Evolutionary conservation across 228 moss, liverwort and hornwort species (phyloP), one percentile per base, ranked within the genome.

Genomic region (Sphagnum fallax): DNA sequence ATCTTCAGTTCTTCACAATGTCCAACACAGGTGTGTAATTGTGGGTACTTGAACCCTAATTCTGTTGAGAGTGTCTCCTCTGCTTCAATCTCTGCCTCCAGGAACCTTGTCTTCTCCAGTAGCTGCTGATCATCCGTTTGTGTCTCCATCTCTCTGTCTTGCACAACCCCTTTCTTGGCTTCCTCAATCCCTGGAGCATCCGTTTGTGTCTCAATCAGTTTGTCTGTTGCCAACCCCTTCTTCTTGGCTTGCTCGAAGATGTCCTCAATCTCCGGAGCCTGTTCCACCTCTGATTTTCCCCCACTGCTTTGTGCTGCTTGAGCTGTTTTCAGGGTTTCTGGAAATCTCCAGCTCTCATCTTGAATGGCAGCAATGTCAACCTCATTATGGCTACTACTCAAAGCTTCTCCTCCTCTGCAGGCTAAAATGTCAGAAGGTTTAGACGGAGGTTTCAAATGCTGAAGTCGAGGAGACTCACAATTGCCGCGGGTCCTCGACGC

Each of bases 1-100:
- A 63, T 78, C 60, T 70, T 83, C 60, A 78, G 70, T 75, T 83
- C 87, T 50, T 83, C 72, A 70, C 82, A 87, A 70, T 81, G 76
- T 12, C 50, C 76, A 57, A 66, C 83, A 65, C 87, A 87, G 57
- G 62, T 61, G 32, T 58, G 65, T 16, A 47, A 53, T 48, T 59
- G 9, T 52, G 60, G 60, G 12, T 16, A 32, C 32, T 32, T 32
- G 32, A 32, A 32, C 32, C 32, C 32, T 32, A 32, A 32, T 55
- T 55, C 55, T 12, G 12, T 8, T 55, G 55, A 55, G 1, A 8
- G 55, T 8, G 55, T 8, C 9, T 55, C 9, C 2, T 3, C 55
- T 12, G 55, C 55, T 55, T 55, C 55, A 12, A 1, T 55, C 55
- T 55, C 55, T 55, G 55, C 12, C 55, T 55, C 55, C 8, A 8